Conservation (phyloP, 2,329 filamentous ascomycete genomes). For the Alternaria postmessia region DNA sequence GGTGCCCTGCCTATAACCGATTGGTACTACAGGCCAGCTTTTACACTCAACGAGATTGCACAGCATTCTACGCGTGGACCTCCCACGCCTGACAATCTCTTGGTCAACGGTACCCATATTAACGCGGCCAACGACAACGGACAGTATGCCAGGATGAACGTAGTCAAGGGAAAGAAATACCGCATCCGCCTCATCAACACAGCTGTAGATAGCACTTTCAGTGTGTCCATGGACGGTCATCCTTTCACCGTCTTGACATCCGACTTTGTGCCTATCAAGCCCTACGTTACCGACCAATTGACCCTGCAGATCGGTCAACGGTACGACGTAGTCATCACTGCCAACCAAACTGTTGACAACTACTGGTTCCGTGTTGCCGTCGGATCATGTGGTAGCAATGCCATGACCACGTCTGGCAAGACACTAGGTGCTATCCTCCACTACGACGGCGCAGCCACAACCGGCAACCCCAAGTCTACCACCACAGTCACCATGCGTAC, state of each 20-base stretch:
- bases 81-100: slow-evolving; percentile 55
- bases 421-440: slow-evolving; percentile 51
- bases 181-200: slow-evolving; percentile 68
- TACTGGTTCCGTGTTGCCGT: slow-evolving; percentile 58
- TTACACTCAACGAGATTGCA: slow-evolving; percentile 42
- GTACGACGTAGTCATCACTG: slow-evolving; percentile 58
- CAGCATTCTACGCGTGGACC: slow-evolving; percentile 45
- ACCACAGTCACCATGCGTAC: slow-evolving; percentile 42
- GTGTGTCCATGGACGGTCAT: slow-evolving; percentile 51
- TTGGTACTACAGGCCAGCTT: slow-evolving; percentile 63
- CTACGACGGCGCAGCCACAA: slow-evolving; percentile 45
- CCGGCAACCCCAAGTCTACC: slow-evolving; percentile 47
- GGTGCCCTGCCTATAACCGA: slow-evolving; percentile 68
- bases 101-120: slow-evolving; percentile 65
- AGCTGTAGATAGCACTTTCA: slow-evolving; percentile 43
- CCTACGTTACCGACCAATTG: slow-evolving; percentile 48
- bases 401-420: slow-evolving; percentile 37
- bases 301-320: slow-evolving; percentile 50
- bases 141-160: slow-evolving; percentile 45
- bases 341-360: slow-evolving; percentile 54
- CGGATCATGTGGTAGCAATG: slow-evolving; percentile 46
- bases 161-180: slow-evolving; percentile 61
- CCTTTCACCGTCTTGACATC: slow-evolving; percentile 53
- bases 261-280: slow-evolving; percentile 55
- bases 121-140: slow-evolving; percentile 51